Conservation (phyloP, 1,139 yeast species). For the Geotrichum bryndzae region DNA sequence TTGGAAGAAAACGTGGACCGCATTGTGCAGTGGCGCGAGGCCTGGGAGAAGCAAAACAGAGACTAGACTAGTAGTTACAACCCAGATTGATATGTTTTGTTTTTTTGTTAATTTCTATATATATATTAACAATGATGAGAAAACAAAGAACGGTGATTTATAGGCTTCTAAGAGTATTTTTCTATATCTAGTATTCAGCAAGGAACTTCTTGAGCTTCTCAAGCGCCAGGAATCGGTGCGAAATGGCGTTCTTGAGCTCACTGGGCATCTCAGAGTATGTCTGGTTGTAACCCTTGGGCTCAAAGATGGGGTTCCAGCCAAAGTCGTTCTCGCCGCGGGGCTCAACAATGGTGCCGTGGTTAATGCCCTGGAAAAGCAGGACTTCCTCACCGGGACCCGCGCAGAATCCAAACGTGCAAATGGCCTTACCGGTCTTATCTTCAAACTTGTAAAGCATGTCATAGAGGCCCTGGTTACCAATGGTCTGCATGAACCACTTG, state of each 20-base stretch:
- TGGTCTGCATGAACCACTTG: slow-evolving; percentile 76
- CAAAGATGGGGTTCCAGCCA: slow-evolving; percentile 93
- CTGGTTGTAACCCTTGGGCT: slow-evolving; percentile 59
- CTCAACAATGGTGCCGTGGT: slow-evolving; percentile 70
- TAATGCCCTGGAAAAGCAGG: slow-evolving; percentile 74
- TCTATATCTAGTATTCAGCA: slow-evolving; percentile 13
- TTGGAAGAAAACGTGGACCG: slow-evolving; percentile 77
- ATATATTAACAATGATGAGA: not conserved
- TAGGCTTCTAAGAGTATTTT: not conserved
- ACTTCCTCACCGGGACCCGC: slow-evolving; percentile 73
- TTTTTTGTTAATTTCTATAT: not conserved
- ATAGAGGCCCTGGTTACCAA: slow-evolving; percentile 70
- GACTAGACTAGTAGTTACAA: not conserved
- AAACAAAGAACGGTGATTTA: not conserved
- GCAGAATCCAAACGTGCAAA: slow-evolving; percentile 89
- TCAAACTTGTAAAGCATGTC: slow-evolving; percentile 74
- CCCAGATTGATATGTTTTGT: not conserved
- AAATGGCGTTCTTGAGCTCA: slow-evolving; percentile 64
- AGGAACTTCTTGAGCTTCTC: slow-evolving; percentile 61
- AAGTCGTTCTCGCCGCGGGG: slow-evolving; percentile 74
- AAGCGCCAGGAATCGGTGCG: slow-evolving; percentile 84
- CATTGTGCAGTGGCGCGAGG: slow-evolving; percentile 62
- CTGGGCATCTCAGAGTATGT: slow-evolving; percentile 92
- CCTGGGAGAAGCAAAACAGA: slow-evolving; percentile 46
- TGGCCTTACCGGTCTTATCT: slow-evolving; percentile 79